A percentile compares a stretch with the other conserved stretches of the same genome.
Evolutionary conservation across 176 grass and related monocot species (phyloP).

Genomic region (Panicum miliaceum): DNA sequence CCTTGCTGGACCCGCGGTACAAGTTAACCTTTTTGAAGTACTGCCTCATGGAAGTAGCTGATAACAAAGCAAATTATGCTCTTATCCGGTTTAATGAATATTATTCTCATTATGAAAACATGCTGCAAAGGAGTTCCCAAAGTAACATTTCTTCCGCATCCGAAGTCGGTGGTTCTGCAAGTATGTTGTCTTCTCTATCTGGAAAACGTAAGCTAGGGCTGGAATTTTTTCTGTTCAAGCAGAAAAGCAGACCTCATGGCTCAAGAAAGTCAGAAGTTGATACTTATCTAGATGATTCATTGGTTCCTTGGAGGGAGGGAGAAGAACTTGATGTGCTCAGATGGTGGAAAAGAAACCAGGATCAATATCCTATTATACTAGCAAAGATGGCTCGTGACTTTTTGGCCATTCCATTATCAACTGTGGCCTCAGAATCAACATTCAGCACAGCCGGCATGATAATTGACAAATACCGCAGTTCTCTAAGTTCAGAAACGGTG

Average conservation of each 20-base stretch:
- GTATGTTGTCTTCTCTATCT: neutral
- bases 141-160: no score
- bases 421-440: neutral
- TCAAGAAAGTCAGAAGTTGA: neutral
- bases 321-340: neutral
- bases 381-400: neutral
- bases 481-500: no score
- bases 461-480: neutral
- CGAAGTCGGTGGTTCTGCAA: no score
- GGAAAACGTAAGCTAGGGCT: neutral
- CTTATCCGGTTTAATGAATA: neutral
- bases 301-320: neutral
- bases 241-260: neutral
- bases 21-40: neutral
- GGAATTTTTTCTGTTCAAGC: constrained; percentile 1
- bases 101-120: neutral
- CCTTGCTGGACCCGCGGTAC: neutral
- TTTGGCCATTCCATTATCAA: neutral
- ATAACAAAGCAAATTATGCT: neutral
- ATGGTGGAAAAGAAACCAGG: neutral
- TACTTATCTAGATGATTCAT: neutral
- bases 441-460: neutral
- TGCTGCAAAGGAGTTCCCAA: neutral
- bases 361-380: neutral
- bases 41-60: neutral